These are phyloP conservation scores for Cystofilobasidium ferigula DNA, from an alignment of 768 basidiomycete genomes.

Conservation along the genomic window DNA sequence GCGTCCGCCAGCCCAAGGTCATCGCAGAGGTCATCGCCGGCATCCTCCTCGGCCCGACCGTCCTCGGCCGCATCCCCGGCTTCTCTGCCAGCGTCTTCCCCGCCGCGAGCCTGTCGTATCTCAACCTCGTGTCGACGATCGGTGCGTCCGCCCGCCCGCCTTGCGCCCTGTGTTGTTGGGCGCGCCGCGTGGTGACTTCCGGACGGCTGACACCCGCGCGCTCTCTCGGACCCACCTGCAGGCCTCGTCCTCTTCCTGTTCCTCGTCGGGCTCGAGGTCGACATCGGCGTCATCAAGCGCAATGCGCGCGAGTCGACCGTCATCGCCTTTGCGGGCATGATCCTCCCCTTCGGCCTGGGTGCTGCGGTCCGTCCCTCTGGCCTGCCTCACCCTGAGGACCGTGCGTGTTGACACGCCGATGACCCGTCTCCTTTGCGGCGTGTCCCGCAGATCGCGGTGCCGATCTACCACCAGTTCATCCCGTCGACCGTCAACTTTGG, in stretches of 20 bases:
- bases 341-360: conserved; percentile 70
- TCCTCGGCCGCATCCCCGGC: conserved; percentile 52
- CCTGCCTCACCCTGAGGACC: background rate
- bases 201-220: background rate
- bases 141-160: conserved; percentile 34
- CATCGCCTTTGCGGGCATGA: conserved; percentile 58
- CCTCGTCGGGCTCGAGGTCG: conserved; percentile 74
- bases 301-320: conserved; percentile 51
- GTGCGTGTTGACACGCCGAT: background rate
- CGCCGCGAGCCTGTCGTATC: conserved; percentile 44
- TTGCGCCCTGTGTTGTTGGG: conserved; percentile 1
- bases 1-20: conserved; percentile 71
- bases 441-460: conserved; percentile 44
- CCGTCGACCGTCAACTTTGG: conserved; percentile 56
- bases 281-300: conserved; percentile 54
- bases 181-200: background rate
- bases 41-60: conserved; percentile 63
- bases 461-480: conserved; percentile 58
- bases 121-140: conserved; percentile 63
- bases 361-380: conserved; percentile 46
- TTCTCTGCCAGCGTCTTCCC: conserved; percentile 52
- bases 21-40: conserved; percentile 88
- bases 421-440: background rate
- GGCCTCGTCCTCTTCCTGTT: conserved; percentile 66
- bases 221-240: conserved; percentile 30